A percentile compares a stretch with the other conserved stretches of the same genome.
Conservation (phyloP, 495 filamentous ascomycete species). For the Rhypophila decipiens region DNA sequence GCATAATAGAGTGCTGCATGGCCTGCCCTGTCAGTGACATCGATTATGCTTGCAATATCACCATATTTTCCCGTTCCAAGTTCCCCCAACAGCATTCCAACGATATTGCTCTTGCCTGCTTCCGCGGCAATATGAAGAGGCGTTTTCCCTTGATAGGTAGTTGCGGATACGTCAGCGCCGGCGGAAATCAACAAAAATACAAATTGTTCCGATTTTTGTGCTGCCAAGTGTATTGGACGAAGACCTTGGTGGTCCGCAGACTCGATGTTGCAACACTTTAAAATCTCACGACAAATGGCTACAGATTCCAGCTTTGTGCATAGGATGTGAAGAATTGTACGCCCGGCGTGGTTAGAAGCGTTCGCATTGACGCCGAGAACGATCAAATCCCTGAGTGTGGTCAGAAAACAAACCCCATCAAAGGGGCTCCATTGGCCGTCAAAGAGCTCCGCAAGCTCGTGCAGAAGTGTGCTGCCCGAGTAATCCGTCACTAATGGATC, state of each 20-base stretch:
- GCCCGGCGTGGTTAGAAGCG: conserved; percentile 4
- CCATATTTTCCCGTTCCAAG: conserved; percentile 4
- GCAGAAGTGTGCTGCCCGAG: conserved; percentile 9
- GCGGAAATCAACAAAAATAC: conserved; percentile 25
- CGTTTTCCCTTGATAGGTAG: conserved; percentile 26
- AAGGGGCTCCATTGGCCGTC: too few relatives aligned
- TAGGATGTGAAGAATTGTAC: conserved; percentile 7
- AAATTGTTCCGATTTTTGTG: conserved; percentile 23
- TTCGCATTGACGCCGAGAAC: conserved; percentile 7
- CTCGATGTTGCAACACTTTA: too few relatives aligned
- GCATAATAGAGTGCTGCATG: conserved; percentile 30
- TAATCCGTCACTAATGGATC: conserved; percentile 1
- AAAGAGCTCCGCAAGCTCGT: conserved; percentile 3
- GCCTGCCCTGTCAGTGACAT: conserved; percentile 12
- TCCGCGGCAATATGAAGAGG: conserved; percentile 35
- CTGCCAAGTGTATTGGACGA: conserved; percentile 28
- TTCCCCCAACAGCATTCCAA: conserved; percentile 31
- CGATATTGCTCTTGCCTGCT: conserved; percentile 28
- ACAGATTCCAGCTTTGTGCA: too few relatives aligned
- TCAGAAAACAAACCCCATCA: too few relatives aligned
- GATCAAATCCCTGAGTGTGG: conserved; percentile 1
- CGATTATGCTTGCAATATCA: conserved; percentile 7
- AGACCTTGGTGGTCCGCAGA: conserved; percentile 4
- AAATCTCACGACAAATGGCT: too few relatives aligned
- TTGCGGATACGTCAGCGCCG: conserved; percentile 22